Base-by-base conservation (phyloP, 2,329 filamentous ascomycete genomes). In the Rutstroemia sp. region DNA sequence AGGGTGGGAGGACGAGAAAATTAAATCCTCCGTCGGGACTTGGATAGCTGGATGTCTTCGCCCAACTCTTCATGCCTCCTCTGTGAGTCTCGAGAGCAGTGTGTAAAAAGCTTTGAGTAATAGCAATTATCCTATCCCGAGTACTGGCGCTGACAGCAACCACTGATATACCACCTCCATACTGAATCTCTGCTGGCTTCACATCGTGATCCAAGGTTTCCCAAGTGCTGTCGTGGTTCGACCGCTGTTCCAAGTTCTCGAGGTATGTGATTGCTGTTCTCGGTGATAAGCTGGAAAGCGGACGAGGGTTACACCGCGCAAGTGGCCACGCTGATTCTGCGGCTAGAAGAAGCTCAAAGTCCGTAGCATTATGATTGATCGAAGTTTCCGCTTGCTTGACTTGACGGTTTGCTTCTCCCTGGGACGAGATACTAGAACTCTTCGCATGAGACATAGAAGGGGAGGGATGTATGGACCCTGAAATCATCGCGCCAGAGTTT, bases 21-120 rank as follows among this genome's bases (percentile, higher is more conserved):
- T 81, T 82, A 51, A 82, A 81, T 23, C 75, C 73, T 17, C 75
- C 73, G 3, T 79, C 76, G 34, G 71, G 48, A 58, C 60, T 58
- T 55, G 64, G 19, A 50, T 62, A 61, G 73, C 53, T 73, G 66
- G 58, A 57, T 58, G 30, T 53, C 37, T 46, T 62, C 55, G 49
- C 56, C 25, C 78, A 76, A 19, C 49, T 37, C 17, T 58, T 50
- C 46, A 55, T 50, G 3, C 53, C 53, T 23, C 81, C 76, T 48
- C 79, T 78, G 68, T 88, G 84, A 45, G 85, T 86, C 14, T 87
- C 82, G 3, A 88, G 76, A 1, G 86, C 86, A 64, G 86, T 88
- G 70, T 87, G 82, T 8, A 88, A 72, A 67, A 87, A 88, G 44
- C 76, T 81, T 67, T 88, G 85, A 0, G 84, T 87, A 59, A 88